Evolutionary conservation across 192 early-diverging fungal species (phyloP), one percentile per base, ranked within the genome.

Genomic region (Gaertneriomyces semiglobifer): DNA sequence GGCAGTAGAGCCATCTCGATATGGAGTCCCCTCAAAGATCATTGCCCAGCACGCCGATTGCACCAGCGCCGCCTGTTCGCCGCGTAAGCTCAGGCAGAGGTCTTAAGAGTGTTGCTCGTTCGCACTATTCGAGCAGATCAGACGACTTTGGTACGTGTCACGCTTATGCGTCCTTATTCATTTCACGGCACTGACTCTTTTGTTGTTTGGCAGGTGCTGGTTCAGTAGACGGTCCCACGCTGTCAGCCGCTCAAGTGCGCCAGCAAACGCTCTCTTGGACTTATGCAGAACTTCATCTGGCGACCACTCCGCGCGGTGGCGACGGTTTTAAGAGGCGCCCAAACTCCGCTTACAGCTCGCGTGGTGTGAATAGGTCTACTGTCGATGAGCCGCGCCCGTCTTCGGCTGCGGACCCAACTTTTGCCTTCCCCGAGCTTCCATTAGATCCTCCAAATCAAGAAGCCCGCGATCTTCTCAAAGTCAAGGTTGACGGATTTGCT

Each of bases 221-320:
- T 59, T 20, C 47, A 68, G 11, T 44, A 68, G 25, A 12, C 44
- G 12, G 19, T 12, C 41, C 60, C n/a, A 48, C 66, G 7, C 66
- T 19, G 11, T 68, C 66, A 14, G 66, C 66, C 9, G 66, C 66
- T 8, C 45, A 68, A 60, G 58, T 60, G 12, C 66, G 66, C 9
- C 66, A 68, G 39, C 66, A 68, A 41, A 68, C 66, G 42, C 66
- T 68, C 33, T 68, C 66, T 16, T 68, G 66, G 66, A 68, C 66
- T 9, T 68, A 68, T 52, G 58, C 58, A 18, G 66, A 68, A 48
- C 58, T 68, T 38, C 25, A 60, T 40, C 57, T 68, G 58, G 66
- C 38, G 58, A 60, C n/a, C 20, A 56, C 54, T 16, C 11, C 20
- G 33, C 10, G 12, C 5, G 39, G 19, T 42, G 57, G n/a, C 57